Percentiles rank a stretch among this genome's conserved stretches.
Conservation (phyloP, 257 asterid species). For the Salvia hispanica region DNA sequence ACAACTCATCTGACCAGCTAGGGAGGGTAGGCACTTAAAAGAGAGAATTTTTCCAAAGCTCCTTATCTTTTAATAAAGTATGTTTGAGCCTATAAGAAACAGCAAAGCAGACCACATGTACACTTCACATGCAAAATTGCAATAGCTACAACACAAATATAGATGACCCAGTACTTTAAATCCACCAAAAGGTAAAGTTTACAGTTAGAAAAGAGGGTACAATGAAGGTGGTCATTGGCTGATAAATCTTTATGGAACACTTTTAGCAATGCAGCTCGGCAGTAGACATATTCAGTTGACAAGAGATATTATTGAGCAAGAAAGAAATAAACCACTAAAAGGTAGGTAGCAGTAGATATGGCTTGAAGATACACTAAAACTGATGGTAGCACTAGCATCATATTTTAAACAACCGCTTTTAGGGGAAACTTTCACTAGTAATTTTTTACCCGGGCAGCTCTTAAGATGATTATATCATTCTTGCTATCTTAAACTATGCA, state of each 20-base stretch:
- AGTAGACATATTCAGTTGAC: constrained; percentile 16
- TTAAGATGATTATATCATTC: background rate
- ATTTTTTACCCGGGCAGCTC: background rate
- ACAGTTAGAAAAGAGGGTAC: constrained; percentile 5
- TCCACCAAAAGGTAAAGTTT: constrained; percentile 5
- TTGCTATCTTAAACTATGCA: background rate
- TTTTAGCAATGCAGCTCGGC: constrained; percentile 9
- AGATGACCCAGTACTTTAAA: constrained; percentile 14
- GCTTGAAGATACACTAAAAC: background rate
- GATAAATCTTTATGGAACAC: constrained; percentile 1
- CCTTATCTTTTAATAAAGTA: background rate
- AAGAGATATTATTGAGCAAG: background rate
- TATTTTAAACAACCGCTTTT: background rate
- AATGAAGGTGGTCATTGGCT: background rate
- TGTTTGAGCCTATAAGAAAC: constrained; percentile 14
- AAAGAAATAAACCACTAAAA: background rate
- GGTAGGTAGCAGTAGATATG: background rate
- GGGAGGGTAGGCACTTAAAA: background rate
- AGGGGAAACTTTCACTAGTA: no score
- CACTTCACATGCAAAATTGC: background rate
- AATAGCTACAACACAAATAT: constrained; percentile 13
- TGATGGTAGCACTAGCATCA: constrained; percentile 1
- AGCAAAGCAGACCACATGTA: background rate
- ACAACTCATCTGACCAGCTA: background rate
- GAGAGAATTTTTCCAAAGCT: background rate